Percentiles rank a stretch among this genome's conserved stretches.
Conservation (phyloP, 257 asterid species). For the Ballota nigra region DNA sequence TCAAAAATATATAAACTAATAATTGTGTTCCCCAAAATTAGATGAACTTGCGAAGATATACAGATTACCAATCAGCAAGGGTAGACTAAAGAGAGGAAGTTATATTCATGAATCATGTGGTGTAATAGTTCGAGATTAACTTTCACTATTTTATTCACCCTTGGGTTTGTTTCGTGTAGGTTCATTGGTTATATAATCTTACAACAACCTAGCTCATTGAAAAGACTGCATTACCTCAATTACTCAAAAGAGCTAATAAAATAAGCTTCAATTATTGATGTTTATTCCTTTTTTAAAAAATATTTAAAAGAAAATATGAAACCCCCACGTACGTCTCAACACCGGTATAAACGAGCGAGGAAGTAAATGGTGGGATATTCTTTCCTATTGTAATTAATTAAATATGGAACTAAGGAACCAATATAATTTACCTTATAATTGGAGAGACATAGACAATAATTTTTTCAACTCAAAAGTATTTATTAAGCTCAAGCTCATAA, state of each 20-base stretch:
- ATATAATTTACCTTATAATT: no score
- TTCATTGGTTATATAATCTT: slow-evolving; percentile 6
- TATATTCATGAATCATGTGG: not conserved
- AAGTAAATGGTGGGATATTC: no score
- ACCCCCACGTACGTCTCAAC: no score
- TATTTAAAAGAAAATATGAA: no score
- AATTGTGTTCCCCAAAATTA: not conserved
- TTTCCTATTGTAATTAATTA: no score
- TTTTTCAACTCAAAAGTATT: no score
- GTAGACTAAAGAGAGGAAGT: not conserved
- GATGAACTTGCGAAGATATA: not conserved
- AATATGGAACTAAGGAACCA: no score
- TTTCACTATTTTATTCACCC: slow-evolving; percentile 25
- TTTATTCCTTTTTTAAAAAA: no score
- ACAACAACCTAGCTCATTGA: slow-evolving; percentile 8
- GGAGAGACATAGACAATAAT: no score
- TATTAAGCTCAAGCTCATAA: no score
- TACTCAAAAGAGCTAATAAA: not conserved
- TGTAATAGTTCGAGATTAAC: slow-evolving; percentile 21
- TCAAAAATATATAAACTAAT: no score
- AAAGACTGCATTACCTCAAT: slow-evolving; percentile 2
- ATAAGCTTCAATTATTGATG: slow-evolving; percentile 15
- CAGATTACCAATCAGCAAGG: not conserved
- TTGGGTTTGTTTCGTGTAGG: not conserved
- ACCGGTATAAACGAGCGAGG: no score